Percentiles rank a stretch among this genome's conserved stretches.
Evolutionary conservation across 1,139 yeast genomes (phyloP).

Genomic region (Pichiaceae sp.): DNA sequence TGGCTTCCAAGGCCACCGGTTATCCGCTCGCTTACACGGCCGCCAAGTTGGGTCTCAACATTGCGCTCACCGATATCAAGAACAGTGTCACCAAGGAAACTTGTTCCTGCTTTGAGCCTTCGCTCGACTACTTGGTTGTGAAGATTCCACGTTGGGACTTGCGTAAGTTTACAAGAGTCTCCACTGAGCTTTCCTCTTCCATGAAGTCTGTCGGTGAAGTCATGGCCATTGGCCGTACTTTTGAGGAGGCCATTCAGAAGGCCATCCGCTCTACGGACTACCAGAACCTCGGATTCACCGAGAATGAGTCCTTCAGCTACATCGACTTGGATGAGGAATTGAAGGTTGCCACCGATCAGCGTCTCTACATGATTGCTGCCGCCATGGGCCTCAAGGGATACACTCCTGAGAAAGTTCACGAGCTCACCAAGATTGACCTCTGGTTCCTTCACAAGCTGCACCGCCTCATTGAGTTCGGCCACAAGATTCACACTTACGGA

Average conservation of each 20-base stretch:
- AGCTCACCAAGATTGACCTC: slow-evolving; percentile 86
- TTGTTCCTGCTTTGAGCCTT: slow-evolving; percentile 96
- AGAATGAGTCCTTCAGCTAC: slow-evolving; percentile 29
- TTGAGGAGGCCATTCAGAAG: slow-evolving; percentile 96
- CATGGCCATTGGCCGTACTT: slow-evolving; percentile 96
- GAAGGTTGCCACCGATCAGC: slow-evolving; percentile 93
- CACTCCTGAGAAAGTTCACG: slow-evolving; percentile 88
- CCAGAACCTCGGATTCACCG: slow-evolving; percentile 88
- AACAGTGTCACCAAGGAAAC: slow-evolving; percentile 94
- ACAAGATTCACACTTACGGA: slow-evolving; percentile 52
- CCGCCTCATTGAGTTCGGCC: slow-evolving; percentile 63
- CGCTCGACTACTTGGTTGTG: slow-evolving; percentile 93
- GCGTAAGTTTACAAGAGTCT: slow-evolving; percentile 90
- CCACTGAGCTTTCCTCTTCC: slow-evolving; percentile 79
- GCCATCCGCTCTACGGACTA: slow-evolving; percentile 96
- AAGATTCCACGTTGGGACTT: slow-evolving; percentile 99
- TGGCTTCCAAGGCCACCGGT: slow-evolving; percentile 98
- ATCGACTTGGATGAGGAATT: slow-evolving; percentile 86
- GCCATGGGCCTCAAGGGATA: slow-evolving; percentile 74
- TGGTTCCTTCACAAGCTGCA: slow-evolving; percentile 92
- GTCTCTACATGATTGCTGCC: slow-evolving; percentile 93
- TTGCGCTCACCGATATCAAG: slow-evolving; percentile 84
- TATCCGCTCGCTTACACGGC: slow-evolving; percentile 98
- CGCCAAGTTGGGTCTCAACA: slow-evolving; percentile 91
- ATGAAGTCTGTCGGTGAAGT: slow-evolving; percentile 99